Evolutionary conservation across 1,139 yeast genomes (phyloP), one percentile per base, ranked within the genome.

Genomic region (Waltiozyma solani): DNA sequence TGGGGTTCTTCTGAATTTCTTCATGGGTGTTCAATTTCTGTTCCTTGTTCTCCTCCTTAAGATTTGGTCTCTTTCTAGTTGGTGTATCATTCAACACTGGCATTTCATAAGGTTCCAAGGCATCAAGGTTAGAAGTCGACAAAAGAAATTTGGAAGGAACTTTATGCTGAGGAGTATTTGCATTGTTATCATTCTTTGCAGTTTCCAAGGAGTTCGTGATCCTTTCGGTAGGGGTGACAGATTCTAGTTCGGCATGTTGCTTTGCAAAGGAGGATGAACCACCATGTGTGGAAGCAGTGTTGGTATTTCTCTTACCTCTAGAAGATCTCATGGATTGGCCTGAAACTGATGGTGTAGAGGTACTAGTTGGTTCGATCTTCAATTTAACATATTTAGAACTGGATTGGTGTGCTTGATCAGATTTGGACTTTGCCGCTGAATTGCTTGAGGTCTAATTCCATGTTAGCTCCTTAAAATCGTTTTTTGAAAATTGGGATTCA

Each of bases 71-170:
- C 38, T 50, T 50, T 24, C 45, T 43, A 2, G 54, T 49, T 34
- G 54, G 52, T 3, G 54, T 48, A 1, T 42, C 49, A 22, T 35
- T 36, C 25, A 32, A 15, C 12, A 13, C 34, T 35, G 18, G 37
- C 2, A 32, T 17, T 3, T 33, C 30, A 20, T 39, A 39, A 5
- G 25, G n/a, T 9, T 43, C 46, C 23, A 31, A 19, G 7, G 17
- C 18, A 14, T 40, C 45, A 25, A 36, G 32, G 21, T 37, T 36
- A 9, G 34, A 13, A 15, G 37, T 44, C 7, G 49, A 48, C 20
- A 50, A 32, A 34, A 44, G 42, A 39, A 45, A 48, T 36, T 47
- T 50, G 5, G 51, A 35, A 21, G 50, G 33, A 19, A 11, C 23
- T n/a, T 31, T 31, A 6, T 31, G 22, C 17, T 19, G 33, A 4